Evolutionary conservation across 2,329 filamentous ascomycete genomes (phyloP).

Genomic region (Domatiomyces catenatus): DNA sequence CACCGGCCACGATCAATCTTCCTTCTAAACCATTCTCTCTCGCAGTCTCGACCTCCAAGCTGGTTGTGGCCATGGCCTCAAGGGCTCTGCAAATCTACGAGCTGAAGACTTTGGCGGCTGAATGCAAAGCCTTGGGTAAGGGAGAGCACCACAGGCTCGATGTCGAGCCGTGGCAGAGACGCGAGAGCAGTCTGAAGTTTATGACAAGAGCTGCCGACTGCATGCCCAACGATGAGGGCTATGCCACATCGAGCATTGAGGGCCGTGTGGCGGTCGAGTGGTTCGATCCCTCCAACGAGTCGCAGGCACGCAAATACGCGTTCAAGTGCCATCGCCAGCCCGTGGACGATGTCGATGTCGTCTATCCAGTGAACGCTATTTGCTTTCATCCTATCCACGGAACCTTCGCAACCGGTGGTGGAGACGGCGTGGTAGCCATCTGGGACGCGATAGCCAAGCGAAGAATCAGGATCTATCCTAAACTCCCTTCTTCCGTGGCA

Average conservation of each 20-base stretch:
- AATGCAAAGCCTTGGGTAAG: conserved; percentile 34
- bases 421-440: conserved; percentile 77
- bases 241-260: conserved; percentile 84
- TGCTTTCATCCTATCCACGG: conserved; percentile 71
- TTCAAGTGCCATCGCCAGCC: conserved; percentile 95
- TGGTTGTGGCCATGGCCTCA: conserved; percentile 90
- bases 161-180: conserved; percentile 74
- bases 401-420: conserved; percentile 78
- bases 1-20: conserved; percentile 52
- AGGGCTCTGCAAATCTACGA: conserved; percentile 93
- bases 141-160: conserved; percentile 23
- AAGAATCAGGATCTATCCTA: conserved; percentile 76
- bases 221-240: conserved; percentile 93
- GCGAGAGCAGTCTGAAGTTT: conserved; percentile 90
- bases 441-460: conserved; percentile 89
- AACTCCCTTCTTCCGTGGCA: conserved; percentile 63
- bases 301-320: conserved; percentile 85
- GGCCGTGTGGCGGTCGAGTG: conserved; percentile 93
- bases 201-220: conserved; percentile 85
- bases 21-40: conserved; percentile 83
- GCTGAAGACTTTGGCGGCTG: conserved; percentile 48
- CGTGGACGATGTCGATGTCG: conserved; percentile 54
- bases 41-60: conserved; percentile 60
- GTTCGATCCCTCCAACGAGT: conserved; percentile 81
- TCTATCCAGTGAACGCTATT: conserved; percentile 82